Evolutionary conservation across 495 filamentous ascomycete species (phyloP).

Genomic region (Penicillium salamii): DNA sequence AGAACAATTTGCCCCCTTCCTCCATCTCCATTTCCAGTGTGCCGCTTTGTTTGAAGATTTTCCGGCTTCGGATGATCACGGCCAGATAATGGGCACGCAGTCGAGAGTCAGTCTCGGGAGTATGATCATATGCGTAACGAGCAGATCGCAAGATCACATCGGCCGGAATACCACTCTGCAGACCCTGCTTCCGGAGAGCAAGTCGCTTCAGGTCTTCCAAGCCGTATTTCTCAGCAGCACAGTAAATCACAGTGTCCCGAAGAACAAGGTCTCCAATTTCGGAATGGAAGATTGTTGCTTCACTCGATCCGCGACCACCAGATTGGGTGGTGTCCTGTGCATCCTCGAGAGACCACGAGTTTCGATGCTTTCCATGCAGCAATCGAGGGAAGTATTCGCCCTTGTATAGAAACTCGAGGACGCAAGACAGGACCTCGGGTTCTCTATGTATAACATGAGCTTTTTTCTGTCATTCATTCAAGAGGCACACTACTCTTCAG

Average conservation of each 20-base stretch:
- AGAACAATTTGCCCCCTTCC: slow-evolving; percentile 80
- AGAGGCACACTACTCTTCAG: slow-evolving; percentile 46
- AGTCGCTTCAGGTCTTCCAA: slow-evolving; percentile 80
- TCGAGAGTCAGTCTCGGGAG: slow-evolving; percentile 82
- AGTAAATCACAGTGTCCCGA: slow-evolving; percentile 89
- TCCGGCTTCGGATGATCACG: slow-evolving; percentile 77
- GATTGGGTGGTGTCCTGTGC: slow-evolving; percentile 40
- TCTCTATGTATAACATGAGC: slow-evolving; percentile 35
- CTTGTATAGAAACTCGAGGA: too few relatives aligned
- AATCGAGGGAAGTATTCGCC: too few relatives aligned
- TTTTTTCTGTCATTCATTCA: background rate
- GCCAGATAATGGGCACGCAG: slow-evolving; percentile 89
- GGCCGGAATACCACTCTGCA: slow-evolving; percentile 76
- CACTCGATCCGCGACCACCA: slow-evolving; percentile 61
- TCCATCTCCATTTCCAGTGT: slow-evolving; percentile 98
- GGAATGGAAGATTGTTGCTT: slow-evolving; percentile 69
- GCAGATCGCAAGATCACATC: slow-evolving; percentile 80
- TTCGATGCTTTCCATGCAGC: slow-evolving; percentile 45
- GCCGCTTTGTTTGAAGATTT: slow-evolving; percentile 91
- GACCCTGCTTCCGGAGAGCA: slow-evolving; percentile 80
- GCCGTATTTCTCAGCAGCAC: slow-evolving; percentile 76
- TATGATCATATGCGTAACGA: slow-evolving; percentile 84
- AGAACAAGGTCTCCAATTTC: slow-evolving; percentile 65
- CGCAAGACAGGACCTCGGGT: slow-evolving; percentile 62
- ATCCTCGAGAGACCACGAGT: slow-evolving; percentile 70